These are phyloP conservation scores for Hanseniaspora singularis DNA, from an alignment of 805 yeast species.

Conservation along the genomic window DNA sequence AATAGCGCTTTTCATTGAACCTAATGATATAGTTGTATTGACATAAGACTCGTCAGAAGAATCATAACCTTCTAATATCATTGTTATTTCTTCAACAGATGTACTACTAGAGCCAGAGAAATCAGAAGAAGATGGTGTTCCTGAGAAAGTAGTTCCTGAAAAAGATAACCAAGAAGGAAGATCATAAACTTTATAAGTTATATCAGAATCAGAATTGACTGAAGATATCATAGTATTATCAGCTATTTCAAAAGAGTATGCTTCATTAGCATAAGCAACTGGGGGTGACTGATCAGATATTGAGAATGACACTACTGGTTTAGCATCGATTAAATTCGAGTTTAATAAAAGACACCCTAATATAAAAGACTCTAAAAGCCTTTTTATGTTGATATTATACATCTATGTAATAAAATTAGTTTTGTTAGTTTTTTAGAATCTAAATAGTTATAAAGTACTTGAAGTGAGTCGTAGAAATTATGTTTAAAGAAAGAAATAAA, in stretches of 20 bases:
- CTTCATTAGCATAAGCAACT: conserved; percentile 59
- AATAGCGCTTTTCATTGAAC: conserved; percentile 38
- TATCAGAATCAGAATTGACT: conserved; percentile 31
- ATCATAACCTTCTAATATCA: conserved; percentile 57
- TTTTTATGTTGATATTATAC: background rate
- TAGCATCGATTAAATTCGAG: background rate
- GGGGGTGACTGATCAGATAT: conserved; percentile 66
- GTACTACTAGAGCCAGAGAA: conserved; percentile 19
- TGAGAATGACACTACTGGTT: conserved; percentile 27
- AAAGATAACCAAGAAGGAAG: conserved; percentile 74
- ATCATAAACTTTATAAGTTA: conserved; percentile 41
- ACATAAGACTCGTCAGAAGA: conserved; percentile 35
- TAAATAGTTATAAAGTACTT: no score
- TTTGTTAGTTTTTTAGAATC: background rate
- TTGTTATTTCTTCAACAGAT: conserved; percentile 35
- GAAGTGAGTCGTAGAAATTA: no score
- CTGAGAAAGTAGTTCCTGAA: conserved; percentile 56
- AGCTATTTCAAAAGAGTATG: conserved; percentile 55
- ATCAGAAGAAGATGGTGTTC: conserved; percentile 41
- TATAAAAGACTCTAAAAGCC: background rate
- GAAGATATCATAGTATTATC: conserved; percentile 46
- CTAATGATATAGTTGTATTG: conserved; percentile 42
- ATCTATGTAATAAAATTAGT: background rate
- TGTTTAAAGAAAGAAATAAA: no score
- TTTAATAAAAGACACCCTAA: background rate